Conservation (phyloP, 345 rosid genomes). For the Arabis hirsuta region DNA sequence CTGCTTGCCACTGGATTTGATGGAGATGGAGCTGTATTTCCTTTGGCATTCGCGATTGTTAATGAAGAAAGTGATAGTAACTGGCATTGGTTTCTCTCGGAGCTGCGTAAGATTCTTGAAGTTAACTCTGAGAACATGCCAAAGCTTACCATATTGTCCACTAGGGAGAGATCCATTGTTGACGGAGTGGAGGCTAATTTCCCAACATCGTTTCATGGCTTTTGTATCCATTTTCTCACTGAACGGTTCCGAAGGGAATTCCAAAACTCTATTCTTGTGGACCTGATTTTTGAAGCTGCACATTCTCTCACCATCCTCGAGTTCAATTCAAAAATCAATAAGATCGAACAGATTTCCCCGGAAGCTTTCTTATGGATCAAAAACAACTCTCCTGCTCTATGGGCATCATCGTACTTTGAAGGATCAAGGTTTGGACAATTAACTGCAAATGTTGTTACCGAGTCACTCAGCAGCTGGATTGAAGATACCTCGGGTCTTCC, state of each 20-base stretch:
- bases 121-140: conserved; percentile 81
- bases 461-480: conserved; percentile 68
- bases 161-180: conserved; percentile 63
- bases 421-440: conserved; percentile 81
- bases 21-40: conserved; percentile 85
- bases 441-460: conserved; percentile 67
- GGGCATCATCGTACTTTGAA: conserved; percentile 87
- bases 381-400: conserved; percentile 65
- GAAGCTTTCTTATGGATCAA: conserved; percentile 83
- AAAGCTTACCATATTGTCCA: conserved; percentile 79
- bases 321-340: conserved; percentile 64
- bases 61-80: conserved; percentile 77
- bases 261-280: conserved; percentile 67
- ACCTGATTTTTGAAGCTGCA: conserved; percentile 88
- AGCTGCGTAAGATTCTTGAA: conserved; percentile 76
- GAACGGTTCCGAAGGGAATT: conserved; percentile 75
- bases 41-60: conserved; percentile 80
- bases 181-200: conserved; percentile 89
- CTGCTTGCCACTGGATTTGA: conserved; percentile 90
- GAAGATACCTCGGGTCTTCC: conserved; percentile 80
- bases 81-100: conserved; percentile 89
- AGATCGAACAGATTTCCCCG: conserved; percentile 76
- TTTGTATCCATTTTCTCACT: conserved; percentile 70
- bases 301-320: conserved; percentile 69
- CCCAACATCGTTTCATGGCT: conserved; percentile 87